phyloP scores from a whole-genome alignment of 2,329 filamentous ascomycete genomes.

The Dothidotthia symphoricarpi region DNA sequence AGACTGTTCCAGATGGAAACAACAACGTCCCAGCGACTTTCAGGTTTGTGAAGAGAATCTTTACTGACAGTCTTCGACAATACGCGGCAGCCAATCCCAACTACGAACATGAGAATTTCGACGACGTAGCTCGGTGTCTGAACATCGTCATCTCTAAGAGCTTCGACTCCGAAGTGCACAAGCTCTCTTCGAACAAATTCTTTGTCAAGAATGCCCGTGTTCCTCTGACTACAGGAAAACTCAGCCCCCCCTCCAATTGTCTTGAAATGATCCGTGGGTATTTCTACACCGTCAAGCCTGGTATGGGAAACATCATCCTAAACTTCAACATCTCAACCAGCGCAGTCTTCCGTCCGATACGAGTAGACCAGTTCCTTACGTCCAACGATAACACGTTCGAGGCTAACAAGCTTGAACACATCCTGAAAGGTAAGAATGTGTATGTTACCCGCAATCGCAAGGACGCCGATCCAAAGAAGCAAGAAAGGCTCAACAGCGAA shows the following conservation, averaged over 20 bases:
- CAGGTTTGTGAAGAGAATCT: no score
- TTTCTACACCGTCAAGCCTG: slow-evolving; percentile 10
- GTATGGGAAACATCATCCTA: slow-evolving; percentile 9
- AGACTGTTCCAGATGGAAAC: background rate
- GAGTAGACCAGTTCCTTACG: no score
- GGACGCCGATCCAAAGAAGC: no score
- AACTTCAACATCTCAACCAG: slow-evolving; percentile 1
- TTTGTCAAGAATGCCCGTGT: background rate
- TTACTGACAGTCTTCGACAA: no score
- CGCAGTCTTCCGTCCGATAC: background rate
- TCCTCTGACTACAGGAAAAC: background rate
- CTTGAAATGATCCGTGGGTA: slow-evolving; percentile 14
- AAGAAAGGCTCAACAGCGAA: no score
- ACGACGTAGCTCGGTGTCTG: background rate
- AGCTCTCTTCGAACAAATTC: background rate
- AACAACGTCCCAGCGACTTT: background rate
- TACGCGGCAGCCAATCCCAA: background rate
- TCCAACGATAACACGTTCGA: background rate
- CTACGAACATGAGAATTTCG: no score
- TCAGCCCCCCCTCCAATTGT: background rate
- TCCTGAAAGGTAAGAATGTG: no score
- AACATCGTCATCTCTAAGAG: slow-evolving; percentile 1
- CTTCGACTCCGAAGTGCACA: background rate
- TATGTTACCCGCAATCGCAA: no score
- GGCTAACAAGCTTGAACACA: no score